Percentiles rank a stretch among this genome's conserved stretches.
Conservation (phyloP, 106 monocot species). For the Hemerocallis citrina region DNA sequence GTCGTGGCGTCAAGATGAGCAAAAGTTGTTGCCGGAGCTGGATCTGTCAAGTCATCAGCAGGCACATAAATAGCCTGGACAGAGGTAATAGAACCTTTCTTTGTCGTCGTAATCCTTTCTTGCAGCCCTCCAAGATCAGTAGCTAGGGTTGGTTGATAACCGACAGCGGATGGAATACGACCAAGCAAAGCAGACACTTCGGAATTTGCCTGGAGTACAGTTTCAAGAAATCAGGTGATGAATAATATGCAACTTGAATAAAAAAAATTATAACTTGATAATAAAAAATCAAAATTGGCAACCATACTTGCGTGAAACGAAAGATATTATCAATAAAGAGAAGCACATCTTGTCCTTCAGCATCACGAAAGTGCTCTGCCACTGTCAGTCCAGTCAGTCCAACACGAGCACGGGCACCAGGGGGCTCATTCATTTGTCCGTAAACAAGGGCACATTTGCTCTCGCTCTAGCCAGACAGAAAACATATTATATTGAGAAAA, state of each 20-base stretch:
- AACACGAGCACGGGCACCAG: constrained; percentile 90
- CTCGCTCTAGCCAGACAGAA: constrained; percentile 34
- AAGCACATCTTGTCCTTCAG: constrained; percentile 89
- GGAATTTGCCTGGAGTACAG: constrained; percentile 26
- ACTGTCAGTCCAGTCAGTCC: constrained; percentile 77
- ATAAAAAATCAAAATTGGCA: neutral
- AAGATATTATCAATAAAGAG: constrained; percentile 90
- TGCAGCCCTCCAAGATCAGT: constrained; percentile 88
- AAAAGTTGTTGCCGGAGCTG: constrained; percentile 83
- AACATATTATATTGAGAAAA: neutral
- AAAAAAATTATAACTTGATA: too few relatives aligned
- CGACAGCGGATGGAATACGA: constrained; percentile 85
- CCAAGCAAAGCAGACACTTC: constrained; percentile 89
- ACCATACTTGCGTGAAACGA: constrained; percentile 66
- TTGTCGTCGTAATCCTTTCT: constrained; percentile 81
- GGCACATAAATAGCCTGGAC: constrained; percentile 91
- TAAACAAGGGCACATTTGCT: constrained; percentile 66
- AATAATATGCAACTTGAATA: too few relatives aligned
- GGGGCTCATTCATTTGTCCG: constrained; percentile 89
- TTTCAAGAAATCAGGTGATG: too few relatives aligned
- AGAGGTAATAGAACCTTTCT: constrained; percentile 84
- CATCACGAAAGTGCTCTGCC: constrained; percentile 85
- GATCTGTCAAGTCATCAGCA: constrained; percentile 91
- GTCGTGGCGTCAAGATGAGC: constrained; percentile 92
- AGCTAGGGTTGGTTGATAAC: constrained; percentile 75